phyloP scores from a whole-genome alignment of 2,329 filamentous ascomycete genomes.

The Bipolaris bicolor region DNA sequence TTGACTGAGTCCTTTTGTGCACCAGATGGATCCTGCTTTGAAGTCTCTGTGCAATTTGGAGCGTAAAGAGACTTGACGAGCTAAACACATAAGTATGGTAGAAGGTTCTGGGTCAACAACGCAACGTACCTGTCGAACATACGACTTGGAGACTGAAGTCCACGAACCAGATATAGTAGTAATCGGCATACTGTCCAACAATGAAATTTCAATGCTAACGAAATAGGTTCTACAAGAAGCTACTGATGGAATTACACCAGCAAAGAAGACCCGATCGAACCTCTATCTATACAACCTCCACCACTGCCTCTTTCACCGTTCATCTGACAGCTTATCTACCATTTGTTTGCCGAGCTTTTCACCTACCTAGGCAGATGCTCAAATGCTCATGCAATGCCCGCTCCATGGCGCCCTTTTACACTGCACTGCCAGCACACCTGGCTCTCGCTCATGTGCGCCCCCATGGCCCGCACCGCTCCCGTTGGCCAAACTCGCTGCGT shows the following conservation, averaged over 20 bases:
- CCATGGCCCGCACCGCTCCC: neutral
- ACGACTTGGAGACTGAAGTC: slow-evolving; percentile 1
- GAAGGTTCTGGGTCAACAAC: neutral
- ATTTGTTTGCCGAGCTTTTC: neutral
- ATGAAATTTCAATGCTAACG: neutral
- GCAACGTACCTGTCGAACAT: slow-evolving; percentile 2
- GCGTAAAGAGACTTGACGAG: neutral
- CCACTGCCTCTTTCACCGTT: neutral
- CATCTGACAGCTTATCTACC: neutral
- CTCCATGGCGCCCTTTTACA: neutral
- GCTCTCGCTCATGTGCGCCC: neutral
- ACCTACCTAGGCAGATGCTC: neutral
- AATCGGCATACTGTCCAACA: slow-evolving; percentile 1
- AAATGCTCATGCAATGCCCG: neutral
- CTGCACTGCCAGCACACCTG: slow-evolving; percentile 9
- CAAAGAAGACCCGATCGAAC: too few species aligned
- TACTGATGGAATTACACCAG: neutral
- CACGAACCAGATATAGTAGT: slow-evolving; percentile 1
- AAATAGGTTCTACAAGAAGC: neutral
- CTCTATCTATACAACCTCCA: slow-evolving; percentile 1
- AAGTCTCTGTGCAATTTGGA: neutral
- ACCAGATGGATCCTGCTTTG: neutral
- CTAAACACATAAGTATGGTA: neutral
- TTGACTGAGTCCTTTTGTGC: neutral
- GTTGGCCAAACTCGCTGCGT: neutral